Conservation (phyloP, 495 filamentous ascomycete species). For the Hypoxylon rickii region DNA sequence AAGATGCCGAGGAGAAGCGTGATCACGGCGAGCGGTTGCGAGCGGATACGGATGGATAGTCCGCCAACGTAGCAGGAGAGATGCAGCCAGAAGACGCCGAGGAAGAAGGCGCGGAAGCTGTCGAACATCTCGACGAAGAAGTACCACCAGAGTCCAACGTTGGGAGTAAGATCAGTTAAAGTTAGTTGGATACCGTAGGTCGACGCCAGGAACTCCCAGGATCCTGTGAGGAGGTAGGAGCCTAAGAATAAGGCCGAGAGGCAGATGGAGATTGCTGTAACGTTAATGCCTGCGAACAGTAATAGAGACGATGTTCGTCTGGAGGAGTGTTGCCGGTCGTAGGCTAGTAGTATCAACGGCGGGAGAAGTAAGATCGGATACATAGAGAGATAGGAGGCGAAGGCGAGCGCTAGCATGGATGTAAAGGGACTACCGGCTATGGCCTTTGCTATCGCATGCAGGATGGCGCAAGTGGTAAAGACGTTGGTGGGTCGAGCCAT, state of each 20-base stretch:
- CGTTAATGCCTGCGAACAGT: conserved; percentile 58
- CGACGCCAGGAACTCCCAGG: conserved; percentile 81
- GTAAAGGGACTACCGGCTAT: conserved; percentile 73
- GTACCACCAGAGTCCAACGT: conserved; percentile 98
- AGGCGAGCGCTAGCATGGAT: conserved; percentile 81
- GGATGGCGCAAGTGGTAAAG: conserved; percentile 86
- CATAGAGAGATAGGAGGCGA: conserved; percentile 88
- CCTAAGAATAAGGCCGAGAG: conserved; percentile 63
- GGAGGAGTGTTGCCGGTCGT: conserved; percentile 61
- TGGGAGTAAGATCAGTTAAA: conserved; percentile 91
- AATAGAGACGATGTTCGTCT: conserved; percentile 39
- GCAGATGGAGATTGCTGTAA: conserved; percentile 52
- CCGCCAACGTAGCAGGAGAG: conserved; percentile 85
- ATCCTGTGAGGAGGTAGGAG: conserved; percentile 77
- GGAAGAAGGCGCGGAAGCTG: conserved; percentile 94
- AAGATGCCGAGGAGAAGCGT: conserved; percentile 83
- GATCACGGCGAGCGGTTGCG: conserved; percentile 84
- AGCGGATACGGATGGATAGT: conserved; percentile 74
- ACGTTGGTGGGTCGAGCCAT: conserved; percentile 89
- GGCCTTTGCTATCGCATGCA: conserved; percentile 82
- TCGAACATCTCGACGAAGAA: conserved; percentile 99
- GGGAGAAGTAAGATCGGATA: conserved; percentile 87
- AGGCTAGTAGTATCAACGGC: conserved; percentile 79
- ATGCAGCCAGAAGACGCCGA: conserved; percentile 97
- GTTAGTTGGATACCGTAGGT: conserved; percentile 92